Evolutionary conservation across 192 early-diverging fungal genomes (phyloP).

Genomic region (Coemansia sp.): DNA sequence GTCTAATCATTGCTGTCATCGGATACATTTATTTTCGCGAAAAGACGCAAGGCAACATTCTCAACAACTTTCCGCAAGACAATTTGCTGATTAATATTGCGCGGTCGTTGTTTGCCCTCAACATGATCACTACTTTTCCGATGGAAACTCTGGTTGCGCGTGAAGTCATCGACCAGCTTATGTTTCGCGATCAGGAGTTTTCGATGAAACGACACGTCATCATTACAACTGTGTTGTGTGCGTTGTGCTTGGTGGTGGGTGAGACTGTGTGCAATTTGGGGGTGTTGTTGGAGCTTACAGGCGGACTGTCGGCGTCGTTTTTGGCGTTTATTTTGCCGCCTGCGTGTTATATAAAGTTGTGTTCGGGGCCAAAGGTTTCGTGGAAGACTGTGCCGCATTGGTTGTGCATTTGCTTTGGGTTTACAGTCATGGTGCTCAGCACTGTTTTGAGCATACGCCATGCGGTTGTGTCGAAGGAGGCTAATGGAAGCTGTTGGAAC

Average conservation of each 20-base stretch:
- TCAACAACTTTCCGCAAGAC: conserved; percentile 85
- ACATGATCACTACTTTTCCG: conserved; percentile 95
- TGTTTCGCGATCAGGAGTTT: conserved; percentile 57
- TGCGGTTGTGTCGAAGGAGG: neutral
- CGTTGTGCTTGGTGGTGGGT: conserved; percentile 65
- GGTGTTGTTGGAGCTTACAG: conserved; percentile 83
- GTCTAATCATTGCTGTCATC: conserved; percentile 66
- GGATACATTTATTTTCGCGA: conserved; percentile 83
- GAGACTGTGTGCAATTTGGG: conserved; percentile 79
- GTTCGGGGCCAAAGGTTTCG: conserved; percentile 58
- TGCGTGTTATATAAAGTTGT: conserved; percentile 72
- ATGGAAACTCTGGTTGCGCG: conserved; percentile 88
- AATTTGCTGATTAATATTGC: conserved; percentile 81
- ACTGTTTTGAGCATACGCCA: conserved; percentile 3
- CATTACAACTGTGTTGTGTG: conserved; percentile 67
- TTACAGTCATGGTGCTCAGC: conserved; percentile 2
- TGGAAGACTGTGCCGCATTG: conserved; percentile 64
- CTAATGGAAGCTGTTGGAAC: conserved; percentile 5
- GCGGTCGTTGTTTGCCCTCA: conserved; percentile 81
- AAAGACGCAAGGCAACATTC: conserved; percentile 83
- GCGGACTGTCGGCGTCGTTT: conserved; percentile 82
- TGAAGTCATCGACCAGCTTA: conserved; percentile 64
- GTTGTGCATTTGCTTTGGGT: conserved; percentile 75
- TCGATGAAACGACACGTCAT: conserved; percentile 63
- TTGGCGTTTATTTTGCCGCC: conserved; percentile 88